Base-by-base conservation (phyloP, 257 asterid genomes). In the Petunia axillaris region DNA sequence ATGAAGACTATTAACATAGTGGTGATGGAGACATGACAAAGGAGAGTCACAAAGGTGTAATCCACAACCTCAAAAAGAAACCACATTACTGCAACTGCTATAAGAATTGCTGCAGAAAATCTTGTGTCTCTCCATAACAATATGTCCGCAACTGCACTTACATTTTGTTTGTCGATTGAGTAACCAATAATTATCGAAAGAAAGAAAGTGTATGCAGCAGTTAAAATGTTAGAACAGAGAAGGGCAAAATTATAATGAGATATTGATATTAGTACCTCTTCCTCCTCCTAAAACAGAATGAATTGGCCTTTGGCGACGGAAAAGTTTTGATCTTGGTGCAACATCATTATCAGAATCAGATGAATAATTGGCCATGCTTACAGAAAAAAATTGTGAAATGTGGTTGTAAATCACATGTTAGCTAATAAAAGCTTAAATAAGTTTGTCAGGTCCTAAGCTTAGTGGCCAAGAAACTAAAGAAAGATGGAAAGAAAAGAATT, bases 251-350 rank as follows among this genome's bases (percentile, higher is more conserved):
- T 60, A 3, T 54, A 71, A 70, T 8, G 15, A 7, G 50, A 55
- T 41, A 39, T 25, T 43, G 43, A 68, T 44, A 10, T 3, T 60
- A 7, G 13, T 86, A 89, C 94, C 90, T 89, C 53, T 87, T 63
- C 94, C 91, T 70, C 89, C 93, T 58, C 94, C 94, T 7, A 89
- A 81, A 84, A 86, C 85, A 52, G 86, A 82, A 81, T 87, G 90
- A 57, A 87, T 58, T 4, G 94, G 85, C 84, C 82, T 87, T 78
- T 89, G 82, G 55, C 90, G 71, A 43, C 90, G 90, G 16, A 90
- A 84, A n/a, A 87, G 75, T 63, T 85, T 87, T 68, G 81, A 43
- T 76, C 78, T 66, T 13, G 82, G 68, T 43, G 14, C 50, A 4
- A 57, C 55, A 54, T 74, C 83, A 60, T 71, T 55, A 76, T 81